Conservation (phyloP, 2,329 filamentous ascomycete species). For the Drechmeria coniospora region DNA sequence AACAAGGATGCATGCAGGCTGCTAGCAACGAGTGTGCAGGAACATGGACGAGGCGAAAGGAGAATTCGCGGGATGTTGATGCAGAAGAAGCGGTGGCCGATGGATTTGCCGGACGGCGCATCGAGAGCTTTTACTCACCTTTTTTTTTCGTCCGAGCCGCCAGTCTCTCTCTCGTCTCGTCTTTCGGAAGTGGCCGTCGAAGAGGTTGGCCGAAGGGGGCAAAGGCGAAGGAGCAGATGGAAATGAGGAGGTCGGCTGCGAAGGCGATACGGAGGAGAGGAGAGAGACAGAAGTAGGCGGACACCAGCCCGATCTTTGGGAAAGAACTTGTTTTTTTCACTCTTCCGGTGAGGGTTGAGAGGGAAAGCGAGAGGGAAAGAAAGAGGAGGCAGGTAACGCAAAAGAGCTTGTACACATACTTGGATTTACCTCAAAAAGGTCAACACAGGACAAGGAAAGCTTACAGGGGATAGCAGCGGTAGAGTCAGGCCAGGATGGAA, state of each 20-base stretch:
- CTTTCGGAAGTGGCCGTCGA: slow-evolving; percentile 1
- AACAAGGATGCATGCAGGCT: background rate
- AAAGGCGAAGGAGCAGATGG: slow-evolving; percentile 10
- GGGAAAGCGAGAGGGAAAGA: slow-evolving; percentile 2
- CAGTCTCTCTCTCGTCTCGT: slow-evolving; percentile 3
- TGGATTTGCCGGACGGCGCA: slow-evolving; percentile 1
- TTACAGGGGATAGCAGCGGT: slow-evolving; percentile 1
- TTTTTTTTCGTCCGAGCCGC: background rate
- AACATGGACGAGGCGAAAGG: background rate
- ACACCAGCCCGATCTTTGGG: background rate
- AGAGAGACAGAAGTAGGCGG: slow-evolving; percentile 3
- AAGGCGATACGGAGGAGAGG: slow-evolving; percentile 9
- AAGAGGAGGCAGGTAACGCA: background rate
- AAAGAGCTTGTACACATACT: too few relatives aligned
- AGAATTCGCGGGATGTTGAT: background rate
- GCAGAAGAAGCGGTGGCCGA: slow-evolving; percentile 2
- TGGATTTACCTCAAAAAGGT: too few relatives aligned
- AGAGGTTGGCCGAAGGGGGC: slow-evolving; percentile 10
- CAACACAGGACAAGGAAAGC: too few relatives aligned
- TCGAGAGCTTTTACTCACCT: slow-evolving; percentile 10
- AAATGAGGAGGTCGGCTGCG: slow-evolving; percentile 18
- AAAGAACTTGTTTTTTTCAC: too few relatives aligned
- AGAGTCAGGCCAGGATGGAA: slow-evolving; percentile 2
- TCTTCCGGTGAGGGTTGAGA: background rate
- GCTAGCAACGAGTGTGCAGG: background rate